Evolutionary conservation across 2,329 filamentous ascomycete species (phyloP).

Genomic region (Fusarium sp.): DNA sequence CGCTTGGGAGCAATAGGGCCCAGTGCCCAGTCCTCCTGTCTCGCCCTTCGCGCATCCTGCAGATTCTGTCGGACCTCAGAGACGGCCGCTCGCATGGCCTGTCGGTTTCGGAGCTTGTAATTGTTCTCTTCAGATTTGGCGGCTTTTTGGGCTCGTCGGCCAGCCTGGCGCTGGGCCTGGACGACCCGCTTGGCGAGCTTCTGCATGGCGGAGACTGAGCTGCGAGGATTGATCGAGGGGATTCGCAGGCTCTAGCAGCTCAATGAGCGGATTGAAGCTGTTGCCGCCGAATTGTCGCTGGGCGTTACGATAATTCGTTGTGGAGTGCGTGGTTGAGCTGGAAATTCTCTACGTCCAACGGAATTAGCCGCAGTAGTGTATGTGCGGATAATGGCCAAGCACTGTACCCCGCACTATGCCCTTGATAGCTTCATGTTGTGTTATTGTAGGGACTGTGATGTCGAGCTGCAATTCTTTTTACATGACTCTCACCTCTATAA

Average conservation of each 20-base stretch:
- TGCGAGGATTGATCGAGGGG: conserved; percentile 6
- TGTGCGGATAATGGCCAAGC: neutral
- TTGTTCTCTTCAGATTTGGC: conserved; percentile 44
- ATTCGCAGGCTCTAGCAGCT: conserved; percentile 35
- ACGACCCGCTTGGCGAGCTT: conserved; percentile 73
- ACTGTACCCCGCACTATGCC: conserved; percentile 26
- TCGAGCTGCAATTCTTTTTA: neutral
- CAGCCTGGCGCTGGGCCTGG: conserved; percentile 71
- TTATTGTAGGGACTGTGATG: neutral
- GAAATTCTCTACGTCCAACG: conserved; percentile 41
- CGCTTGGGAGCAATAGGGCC: conserved; percentile 81
- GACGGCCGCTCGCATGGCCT: conserved; percentile 43
- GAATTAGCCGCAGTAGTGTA: conserved; percentile 26
- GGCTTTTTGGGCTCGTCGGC: conserved; percentile 55
- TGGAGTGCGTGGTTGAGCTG: conserved; percentile 35
- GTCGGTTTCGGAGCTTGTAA: conserved; percentile 43
- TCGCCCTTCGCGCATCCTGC: conserved; percentile 55
- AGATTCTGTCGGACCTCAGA: conserved; percentile 48
- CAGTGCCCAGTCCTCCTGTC: conserved; percentile 79
- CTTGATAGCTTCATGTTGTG: conserved; percentile 21
- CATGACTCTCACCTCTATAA: neutral
- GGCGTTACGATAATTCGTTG: conserved; percentile 38
- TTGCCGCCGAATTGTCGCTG: conserved; percentile 35
- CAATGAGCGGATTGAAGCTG: conserved; percentile 39
- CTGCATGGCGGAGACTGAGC: conserved; percentile 63